A percentile compares a stretch with the other conserved stretches of the same genome.
Conservation (phyloP, 2,329 filamentous ascomycete genomes). For the Triangularia setosa region DNA sequence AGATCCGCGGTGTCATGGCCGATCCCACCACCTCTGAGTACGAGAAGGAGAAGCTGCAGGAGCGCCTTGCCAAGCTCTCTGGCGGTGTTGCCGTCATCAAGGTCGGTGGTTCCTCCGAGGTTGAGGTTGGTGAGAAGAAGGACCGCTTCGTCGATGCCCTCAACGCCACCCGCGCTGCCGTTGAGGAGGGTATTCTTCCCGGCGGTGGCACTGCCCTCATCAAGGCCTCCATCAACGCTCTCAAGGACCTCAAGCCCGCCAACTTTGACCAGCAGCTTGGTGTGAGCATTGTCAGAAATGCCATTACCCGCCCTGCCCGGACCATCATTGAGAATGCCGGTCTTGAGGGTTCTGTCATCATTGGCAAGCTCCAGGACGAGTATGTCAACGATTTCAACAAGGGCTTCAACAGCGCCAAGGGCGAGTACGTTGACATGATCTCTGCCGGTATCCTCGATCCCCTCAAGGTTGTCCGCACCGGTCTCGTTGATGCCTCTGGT, state of each 20-base stretch:
- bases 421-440: conserved; percentile 99
- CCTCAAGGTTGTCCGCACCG: conserved; percentile 98
- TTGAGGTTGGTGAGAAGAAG: conserved; percentile 99
- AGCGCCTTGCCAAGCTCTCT: conserved; percentile 98
- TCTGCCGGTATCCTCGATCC: conserved; percentile 93
- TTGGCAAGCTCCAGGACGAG: conserved; percentile 97
- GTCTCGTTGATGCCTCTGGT: conserved; percentile 88
- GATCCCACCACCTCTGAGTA: conserved; percentile 96
- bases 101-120: conserved; percentile 94
- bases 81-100: conserved; percentile 99
- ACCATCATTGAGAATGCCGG: conserved; percentile 98
- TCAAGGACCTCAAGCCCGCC: conserved; percentile 74
- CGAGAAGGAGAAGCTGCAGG: conserved; percentile 99
- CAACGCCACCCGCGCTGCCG: conserved; percentile 95
- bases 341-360: conserved; percentile 89
- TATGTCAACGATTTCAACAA: conserved; percentile 92
- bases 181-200: conserved; percentile 98
- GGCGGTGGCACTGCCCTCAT: conserved; percentile 97
- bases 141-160: conserved; percentile 97
- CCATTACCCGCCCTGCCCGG: conserved; percentile 90
- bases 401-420: conserved; percentile 93
- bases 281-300: conserved; percentile 95
- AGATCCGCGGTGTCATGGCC: conserved; percentile 94
- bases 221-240: conserved; percentile 90
- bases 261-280: conserved; percentile 99